Conservation (phyloP, 129 eudicot species). For the Artemisia annua region DNA sequence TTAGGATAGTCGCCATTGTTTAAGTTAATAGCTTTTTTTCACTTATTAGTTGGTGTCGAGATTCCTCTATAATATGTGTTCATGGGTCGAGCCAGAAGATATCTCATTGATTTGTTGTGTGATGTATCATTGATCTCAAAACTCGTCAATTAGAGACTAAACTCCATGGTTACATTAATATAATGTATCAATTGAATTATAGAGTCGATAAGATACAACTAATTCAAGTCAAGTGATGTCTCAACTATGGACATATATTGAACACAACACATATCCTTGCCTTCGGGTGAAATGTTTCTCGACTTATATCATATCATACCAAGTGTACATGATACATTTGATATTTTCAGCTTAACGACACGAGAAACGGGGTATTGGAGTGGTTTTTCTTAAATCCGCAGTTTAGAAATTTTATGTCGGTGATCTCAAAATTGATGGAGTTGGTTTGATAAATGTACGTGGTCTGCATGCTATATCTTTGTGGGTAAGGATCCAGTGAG, state of each 20-base stretch:
- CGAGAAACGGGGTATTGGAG: not conserved
- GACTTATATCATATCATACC: not conserved
- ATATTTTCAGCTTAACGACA: not conserved
- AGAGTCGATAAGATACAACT: not conserved
- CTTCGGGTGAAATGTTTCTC: not conserved
- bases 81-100: not conserved
- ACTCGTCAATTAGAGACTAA: not conserved
- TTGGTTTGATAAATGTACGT: too few species aligned
- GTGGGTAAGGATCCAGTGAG: too few species aligned
- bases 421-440: too few species aligned
- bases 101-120: too few species aligned
- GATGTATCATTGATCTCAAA: too few species aligned
- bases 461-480: too few species aligned
- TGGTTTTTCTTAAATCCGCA: too few species aligned
- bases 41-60: not conserved
- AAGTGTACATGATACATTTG: not conserved
- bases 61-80: not conserved
- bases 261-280: not conserved
- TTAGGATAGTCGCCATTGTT: too few species aligned
- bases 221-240: not conserved
- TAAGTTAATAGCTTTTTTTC: too few species aligned
- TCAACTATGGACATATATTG: not conserved
- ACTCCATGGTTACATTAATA: too few species aligned
- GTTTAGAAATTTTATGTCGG: too few species aligned
- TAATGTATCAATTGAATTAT: not conserved